phyloP scores from a whole-genome alignment of 108 stramenopile genomes.

The Stephanodiscus triporus region DNA sequence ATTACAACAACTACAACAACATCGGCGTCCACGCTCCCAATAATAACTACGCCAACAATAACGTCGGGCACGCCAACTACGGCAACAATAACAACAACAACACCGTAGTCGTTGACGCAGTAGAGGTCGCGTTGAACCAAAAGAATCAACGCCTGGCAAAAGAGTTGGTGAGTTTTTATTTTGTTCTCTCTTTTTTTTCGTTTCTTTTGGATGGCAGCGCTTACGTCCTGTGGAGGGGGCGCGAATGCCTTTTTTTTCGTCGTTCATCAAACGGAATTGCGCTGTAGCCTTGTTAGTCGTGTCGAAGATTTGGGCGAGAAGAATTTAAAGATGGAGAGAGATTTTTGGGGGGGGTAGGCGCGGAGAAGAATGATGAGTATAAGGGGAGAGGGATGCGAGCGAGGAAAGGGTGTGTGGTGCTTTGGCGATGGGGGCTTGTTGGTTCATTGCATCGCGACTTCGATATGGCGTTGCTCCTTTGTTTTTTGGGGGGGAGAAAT shows the following conservation, averaged over 20 bases:
- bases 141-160: background rate
- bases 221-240: too few relatives aligned
- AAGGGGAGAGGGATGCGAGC: background rate
- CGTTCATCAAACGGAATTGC: background rate
- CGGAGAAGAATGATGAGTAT: background rate
- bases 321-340: background rate
- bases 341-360: background rate
- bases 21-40: background rate
- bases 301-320: background rate
- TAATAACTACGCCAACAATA: background rate
- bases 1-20: background rate
- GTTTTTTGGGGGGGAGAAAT: background rate
- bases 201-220: too few relatives aligned
- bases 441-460: background rate
- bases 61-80: background rate
- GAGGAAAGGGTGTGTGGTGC: background rate
- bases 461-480: background rate
- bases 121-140: background rate
- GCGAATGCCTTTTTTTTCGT: background rate
- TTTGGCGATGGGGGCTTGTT: background rate
- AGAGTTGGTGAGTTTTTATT: background rate
- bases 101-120: background rate
- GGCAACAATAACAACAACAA: background rate
- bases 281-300: background rate
- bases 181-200: too few relatives aligned